phyloP scores from a whole-genome alignment of 2,329 filamentous ascomycete genomes.

The Onygena corvina region DNA sequence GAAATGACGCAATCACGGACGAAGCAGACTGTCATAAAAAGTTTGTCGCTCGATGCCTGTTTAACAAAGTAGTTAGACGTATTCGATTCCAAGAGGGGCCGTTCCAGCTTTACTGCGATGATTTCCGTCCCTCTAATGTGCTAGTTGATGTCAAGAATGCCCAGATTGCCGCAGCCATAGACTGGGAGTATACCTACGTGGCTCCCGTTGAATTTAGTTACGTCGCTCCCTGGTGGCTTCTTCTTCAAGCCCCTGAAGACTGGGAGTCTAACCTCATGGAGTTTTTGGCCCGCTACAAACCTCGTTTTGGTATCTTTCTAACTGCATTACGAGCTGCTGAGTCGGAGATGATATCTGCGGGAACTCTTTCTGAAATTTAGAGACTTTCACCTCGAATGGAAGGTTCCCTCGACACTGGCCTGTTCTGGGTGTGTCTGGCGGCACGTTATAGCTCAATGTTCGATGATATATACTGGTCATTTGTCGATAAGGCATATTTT shows the following conservation, averaged over 20 bases:
- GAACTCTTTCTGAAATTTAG: slow-evolving; percentile 12
- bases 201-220: slow-evolving; percentile 18
- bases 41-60: slow-evolving; percentile 34
- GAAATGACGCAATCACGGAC: slow-evolving; percentile 28
- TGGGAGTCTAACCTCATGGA: slow-evolving; percentile 18
- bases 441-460: slow-evolving; percentile 21
- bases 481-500: slow-evolving; percentile 17
- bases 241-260: slow-evolving; percentile 16
- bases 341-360: slow-evolving; percentile 12
- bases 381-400: slow-evolving; percentile 19
- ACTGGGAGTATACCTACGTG: slow-evolving; percentile 23
- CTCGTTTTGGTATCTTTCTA: slow-evolving; percentile 20
- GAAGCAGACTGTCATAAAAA: slow-evolving; percentile 35
- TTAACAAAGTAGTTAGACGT: slow-evolving; percentile 25
- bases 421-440: slow-evolving; percentile 22
- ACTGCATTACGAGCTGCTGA: slow-evolving; percentile 18
- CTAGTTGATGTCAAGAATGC: slow-evolving; percentile 17
- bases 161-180: slow-evolving; percentile 18
- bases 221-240: slow-evolving; percentile 19
- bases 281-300: slow-evolving; percentile 20
- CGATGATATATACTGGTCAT: slow-evolving; percentile 22
- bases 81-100: slow-evolving; percentile 19
- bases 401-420: slow-evolving; percentile 18
- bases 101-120: slow-evolving; percentile 21
- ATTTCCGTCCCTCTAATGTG: slow-evolving; percentile 21